Evolutionary conservation across 805 yeast species (phyloP), one percentile per base, ranked within the genome.

Genomic region (Dipodascopsis uninucleata): DNA sequence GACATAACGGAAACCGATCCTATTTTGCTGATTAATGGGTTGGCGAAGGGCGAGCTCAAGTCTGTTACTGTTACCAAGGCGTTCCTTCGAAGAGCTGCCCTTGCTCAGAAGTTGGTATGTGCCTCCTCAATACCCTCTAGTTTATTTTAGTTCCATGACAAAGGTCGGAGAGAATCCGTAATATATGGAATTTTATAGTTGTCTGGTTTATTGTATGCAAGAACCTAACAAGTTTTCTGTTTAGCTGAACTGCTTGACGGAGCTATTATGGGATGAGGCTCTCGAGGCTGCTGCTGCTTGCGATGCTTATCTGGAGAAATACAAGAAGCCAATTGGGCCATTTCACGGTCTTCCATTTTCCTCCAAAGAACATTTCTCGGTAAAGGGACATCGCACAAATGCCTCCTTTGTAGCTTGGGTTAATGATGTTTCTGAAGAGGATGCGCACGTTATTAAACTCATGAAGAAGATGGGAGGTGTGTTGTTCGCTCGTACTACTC

Each of bases 301-400:
- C 49, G 86, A 81, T 59, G 71, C 71, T 6, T 64, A 70, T 55
- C 65, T 68, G 33, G 64, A 61, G 24, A 63, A 67, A 35, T 69
- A 73, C 28, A 84, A 85, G 21, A 67, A 72, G 48, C 66, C 78
- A 1, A 61, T 75, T 28, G 88, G 87, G 32, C 83, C 85, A 8
- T 64, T 81, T 46, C 87, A 81, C 55, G 87, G 87, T 33, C 65
- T 81, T 31, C 87, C 87, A 14, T 62, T 82, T 33, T 80, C 86
- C 0, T 64, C 81, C 33, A 82, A 81, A 57, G 87, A 82, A 59
- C 86, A 80, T 59, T 72, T 77, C 60, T 69, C 71, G 45, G 74
- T 69, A 57, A 70, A 67, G 43, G 81, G 75, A 23, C 74, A 69
- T 49, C 70, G 74, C 53, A 78, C 82, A 17, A 76, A 76, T 49